These are phyloP conservation scores for Juglanconis oblonga DNA, from an alignment of 2,329 filamentous ascomycete species.

Conservation along the genomic window DNA sequence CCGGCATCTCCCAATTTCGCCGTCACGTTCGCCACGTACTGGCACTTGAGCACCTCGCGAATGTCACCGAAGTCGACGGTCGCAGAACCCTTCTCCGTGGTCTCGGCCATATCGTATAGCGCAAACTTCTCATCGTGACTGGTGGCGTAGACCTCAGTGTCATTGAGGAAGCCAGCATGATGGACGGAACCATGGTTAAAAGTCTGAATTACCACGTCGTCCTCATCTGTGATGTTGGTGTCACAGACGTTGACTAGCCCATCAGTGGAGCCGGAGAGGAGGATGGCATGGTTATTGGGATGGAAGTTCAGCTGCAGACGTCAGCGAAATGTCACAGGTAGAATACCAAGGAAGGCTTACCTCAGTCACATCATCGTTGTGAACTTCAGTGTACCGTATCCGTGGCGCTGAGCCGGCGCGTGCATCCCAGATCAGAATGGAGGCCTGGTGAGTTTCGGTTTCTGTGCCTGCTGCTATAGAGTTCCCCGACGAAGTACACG, in stretches of 20 bases:
- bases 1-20: constrained; percentile 57
- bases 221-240: constrained; percentile 66
- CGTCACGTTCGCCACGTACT: constrained; percentile 70
- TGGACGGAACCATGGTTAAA: constrained; percentile 78
- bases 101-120: constrained; percentile 67
- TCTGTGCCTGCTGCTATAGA: constrained; percentile 72
- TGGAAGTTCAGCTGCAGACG: constrained; percentile 56
- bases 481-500: constrained; percentile 54
- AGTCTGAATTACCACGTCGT: constrained; percentile 74
- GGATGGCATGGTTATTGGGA: constrained; percentile 54
- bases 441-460: constrained; percentile 60
- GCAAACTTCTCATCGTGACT: constrained; percentile 78
- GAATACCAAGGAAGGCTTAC: constrained; percentile 26
- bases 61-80: constrained; percentile 65
- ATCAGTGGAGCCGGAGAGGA: constrained; percentile 77
- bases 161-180: constrained; percentile 67
- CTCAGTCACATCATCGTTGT: constrained; percentile 67
- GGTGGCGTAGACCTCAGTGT: constrained; percentile 65
- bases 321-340: background rate
- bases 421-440: constrained; percentile 62
- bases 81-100: constrained; percentile 56
- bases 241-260: constrained; percentile 77
- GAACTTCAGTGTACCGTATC: constrained; percentile 60
- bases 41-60: constrained; percentile 61
- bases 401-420: constrained; percentile 45